Conservation (phyloP, 208 protist species). For the Acanthamoeba lenticulata region DNA sequence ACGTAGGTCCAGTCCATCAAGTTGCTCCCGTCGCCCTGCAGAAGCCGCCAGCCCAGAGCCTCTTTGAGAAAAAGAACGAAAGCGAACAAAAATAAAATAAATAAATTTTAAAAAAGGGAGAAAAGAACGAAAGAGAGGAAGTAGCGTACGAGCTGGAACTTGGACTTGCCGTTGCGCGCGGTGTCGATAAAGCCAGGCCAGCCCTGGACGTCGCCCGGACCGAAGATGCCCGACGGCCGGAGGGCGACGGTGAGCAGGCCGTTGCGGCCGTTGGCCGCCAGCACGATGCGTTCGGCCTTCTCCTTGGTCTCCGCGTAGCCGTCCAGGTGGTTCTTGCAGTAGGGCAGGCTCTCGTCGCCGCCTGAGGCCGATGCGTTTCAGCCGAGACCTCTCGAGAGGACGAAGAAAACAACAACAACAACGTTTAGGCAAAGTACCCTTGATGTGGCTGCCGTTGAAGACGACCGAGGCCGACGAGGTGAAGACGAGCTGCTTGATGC, state of each 20-base stretch:
- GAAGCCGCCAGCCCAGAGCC: no score
- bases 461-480: constrained; percentile 39
- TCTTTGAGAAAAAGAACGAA: no score
- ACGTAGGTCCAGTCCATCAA: constrained; percentile 80
- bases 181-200: constrained; percentile 76
- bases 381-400: no score
- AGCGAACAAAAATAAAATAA: no score
- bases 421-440: neutral
- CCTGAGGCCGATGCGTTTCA: no score
- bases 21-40: constrained; percentile 69
- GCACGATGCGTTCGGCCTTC: constrained; percentile 69
- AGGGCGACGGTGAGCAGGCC: constrained; percentile 69
- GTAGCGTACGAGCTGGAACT: constrained; percentile 72
- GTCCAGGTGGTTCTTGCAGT: constrained; percentile 72
- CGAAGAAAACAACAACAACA: no score
- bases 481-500: constrained; percentile 59
- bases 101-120: no score
- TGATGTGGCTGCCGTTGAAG: constrained; percentile 61
- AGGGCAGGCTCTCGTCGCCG: constrained; percentile 76
- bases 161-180: constrained; percentile 75
- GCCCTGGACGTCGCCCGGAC: constrained; percentile 75
- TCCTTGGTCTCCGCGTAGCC: constrained; percentile 79
- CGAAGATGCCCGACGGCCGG: constrained; percentile 74
- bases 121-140: neutral
- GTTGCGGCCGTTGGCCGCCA: constrained; percentile 58